Base-by-base conservation (phyloP, 2,329 filamentous ascomycete species). In the Colletotrichum lini region DNA sequence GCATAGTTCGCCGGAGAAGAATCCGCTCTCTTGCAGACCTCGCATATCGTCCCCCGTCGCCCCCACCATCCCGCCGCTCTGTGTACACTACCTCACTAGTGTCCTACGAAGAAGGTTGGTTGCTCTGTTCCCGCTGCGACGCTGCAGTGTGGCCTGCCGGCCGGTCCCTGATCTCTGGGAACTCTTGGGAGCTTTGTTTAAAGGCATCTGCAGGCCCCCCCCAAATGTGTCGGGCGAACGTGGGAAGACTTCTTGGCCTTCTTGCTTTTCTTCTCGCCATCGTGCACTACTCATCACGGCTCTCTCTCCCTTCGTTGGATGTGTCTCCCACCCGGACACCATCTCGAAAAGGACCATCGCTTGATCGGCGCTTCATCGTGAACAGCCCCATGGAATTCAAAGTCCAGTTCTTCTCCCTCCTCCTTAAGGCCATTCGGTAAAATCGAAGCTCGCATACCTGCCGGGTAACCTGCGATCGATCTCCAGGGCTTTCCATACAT, bases 341-440 rank as follows among this genome's bases (percentile, higher is more conserved):
- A 61, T 15, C n/a, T 26, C 40, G 30, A 23, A 2, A 30, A 40
- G 10, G 15, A 10, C 16, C 6, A 2, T 21, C 35, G 23, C 35
- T 50, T 5, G 38, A 5, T 23, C 9, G 52, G 44, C 65, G 52
- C 50, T 44, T 44, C 50, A 16, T 18, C 21, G 38, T 47, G 44
- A 70, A 70, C 18, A 42, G 8, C 65, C 70, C 57, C 50, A 79
- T 78, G 76, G 76, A 76, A 73, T 77, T 77, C 71, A 65, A 74
- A 45, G 65, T 74, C 69, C 74, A 76, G 40, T 76, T 76, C 72
- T 77, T 75, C 62, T 76, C 73, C 40, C 72, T 77, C 61, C 72
- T 77, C 21, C 74, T 77, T 68, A 76, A 78, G 40, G 67, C 73
- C n/a, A 74, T 77, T 57, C 73, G 67, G 68, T 77, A 73, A 76